Percentiles rank a stretch among this genome's conserved stretches.
phyloP scores from a whole-genome alignment of 352 stramenopile genomes.

The Aphanomyces euteiches region DNA sequence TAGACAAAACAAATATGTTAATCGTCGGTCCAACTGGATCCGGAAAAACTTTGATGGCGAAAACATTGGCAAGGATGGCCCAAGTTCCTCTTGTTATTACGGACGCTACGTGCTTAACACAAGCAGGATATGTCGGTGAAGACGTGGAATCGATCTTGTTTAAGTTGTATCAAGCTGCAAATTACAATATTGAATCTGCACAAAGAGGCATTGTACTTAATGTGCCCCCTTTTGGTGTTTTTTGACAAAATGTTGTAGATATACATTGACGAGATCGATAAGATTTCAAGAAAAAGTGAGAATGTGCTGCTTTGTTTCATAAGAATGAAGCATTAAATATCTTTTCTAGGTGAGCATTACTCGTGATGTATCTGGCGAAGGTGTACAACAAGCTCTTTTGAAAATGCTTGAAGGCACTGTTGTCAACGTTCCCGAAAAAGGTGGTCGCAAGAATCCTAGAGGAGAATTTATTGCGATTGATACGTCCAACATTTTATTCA shows the following conservation, averaged over 20 bases:
- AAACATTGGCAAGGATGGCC: conserved; percentile 93
- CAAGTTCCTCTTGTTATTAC: conserved; percentile 97
- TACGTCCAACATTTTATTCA: conserved; percentile 99
- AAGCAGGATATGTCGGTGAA: conserved; percentile 98
- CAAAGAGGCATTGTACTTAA: conserved; percentile 89
- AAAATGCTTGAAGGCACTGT: conserved; percentile 98
- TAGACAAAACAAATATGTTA: conserved; percentile 99
- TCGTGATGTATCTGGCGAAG: conserved; percentile 96
- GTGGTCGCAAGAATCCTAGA: conserved; percentile 93
- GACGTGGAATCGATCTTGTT: conserved; percentile 98
- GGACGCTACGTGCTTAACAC: conserved; percentile 96
- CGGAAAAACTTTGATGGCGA: conserved; percentile 96
- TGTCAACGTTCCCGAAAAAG: conserved; percentile 97
- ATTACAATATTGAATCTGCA: conserved; percentile 93
- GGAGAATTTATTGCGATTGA: conserved; percentile 98
- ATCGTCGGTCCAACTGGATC: conserved; percentile 93
- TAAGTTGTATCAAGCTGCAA: conserved; percentile 96
- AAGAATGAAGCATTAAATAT: not conserved
- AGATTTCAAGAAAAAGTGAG: conserved; percentile 90
- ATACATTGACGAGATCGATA: conserved; percentile 99
- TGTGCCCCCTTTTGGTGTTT: conserved; percentile 30
- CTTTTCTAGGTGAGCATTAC: conserved; percentile 78
- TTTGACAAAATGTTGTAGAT: conserved; percentile 31
- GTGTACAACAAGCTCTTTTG: conserved; percentile 97
- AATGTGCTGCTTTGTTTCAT: conserved; percentile 48